A percentile compares a stretch with the other conserved stretches of the same genome.
phyloP scores from a whole-genome alignment of 2,329 filamentous ascomycete species.

The Alternaria brassicae region DNA sequence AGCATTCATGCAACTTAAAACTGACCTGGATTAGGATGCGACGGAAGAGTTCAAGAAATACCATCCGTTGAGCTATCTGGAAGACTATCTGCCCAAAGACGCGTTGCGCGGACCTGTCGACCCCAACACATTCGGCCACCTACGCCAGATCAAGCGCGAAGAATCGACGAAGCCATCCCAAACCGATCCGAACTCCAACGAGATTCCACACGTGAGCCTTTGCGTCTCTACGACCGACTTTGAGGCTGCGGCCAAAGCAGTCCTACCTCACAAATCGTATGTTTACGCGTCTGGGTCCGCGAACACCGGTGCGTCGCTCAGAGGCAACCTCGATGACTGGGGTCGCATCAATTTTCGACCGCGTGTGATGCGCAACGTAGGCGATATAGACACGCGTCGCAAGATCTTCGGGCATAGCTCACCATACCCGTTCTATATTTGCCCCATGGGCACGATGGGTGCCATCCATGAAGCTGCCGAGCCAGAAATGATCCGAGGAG shows the following conservation, averaged over 20 bases:
- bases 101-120: constrained; percentile 40
- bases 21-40: constrained; percentile 37
- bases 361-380: constrained; percentile 47
- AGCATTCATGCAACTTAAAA: neutral
- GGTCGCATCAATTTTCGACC: constrained; percentile 46
- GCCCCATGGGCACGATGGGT: constrained; percentile 48
- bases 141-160: constrained; percentile 32
- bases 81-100: constrained; percentile 38
- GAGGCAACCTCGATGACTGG: constrained; percentile 45
- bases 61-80: constrained; percentile 42
- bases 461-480: constrained; percentile 48
- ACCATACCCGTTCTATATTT: constrained; percentile 50
- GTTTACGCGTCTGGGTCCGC: constrained; percentile 47
- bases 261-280: constrained; percentile 44
- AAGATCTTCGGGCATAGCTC: constrained; percentile 46
- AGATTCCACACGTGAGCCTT: constrained; percentile 40
- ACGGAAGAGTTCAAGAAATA: constrained; percentile 48
- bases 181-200: constrained; percentile 24
- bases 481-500: constrained; percentile 46
- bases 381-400: constrained; percentile 39
- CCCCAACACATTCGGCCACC: constrained; percentile 40
- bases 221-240: constrained; percentile 45
- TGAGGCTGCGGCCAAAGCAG: constrained; percentile 40
- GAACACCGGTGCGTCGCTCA: constrained; percentile 42
- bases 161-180: constrained; percentile 27